These are phyloP conservation scores for Tulasnella sp. DNA, from an alignment of 768 basidiomycete species.

Conservation along the genomic window DNA sequence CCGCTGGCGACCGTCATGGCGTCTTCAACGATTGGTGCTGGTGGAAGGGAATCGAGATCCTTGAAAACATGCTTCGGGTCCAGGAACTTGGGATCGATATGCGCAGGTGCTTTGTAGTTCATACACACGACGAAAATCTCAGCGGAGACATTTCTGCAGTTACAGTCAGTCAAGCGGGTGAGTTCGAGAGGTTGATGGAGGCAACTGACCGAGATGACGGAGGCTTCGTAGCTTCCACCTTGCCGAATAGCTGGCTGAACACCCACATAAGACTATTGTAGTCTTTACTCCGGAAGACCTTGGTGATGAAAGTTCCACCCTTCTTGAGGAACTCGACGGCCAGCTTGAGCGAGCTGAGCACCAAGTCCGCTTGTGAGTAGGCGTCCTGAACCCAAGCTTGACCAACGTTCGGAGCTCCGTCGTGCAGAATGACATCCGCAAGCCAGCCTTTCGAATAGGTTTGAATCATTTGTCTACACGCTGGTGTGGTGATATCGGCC, in stretches of 20 bases:
- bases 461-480: constrained; percentile 83
- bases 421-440: constrained; percentile 96
- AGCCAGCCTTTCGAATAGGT: constrained; percentile 96
- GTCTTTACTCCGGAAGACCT: constrained; percentile 96
- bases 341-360: constrained; percentile 89
- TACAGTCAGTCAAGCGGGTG: neutral
- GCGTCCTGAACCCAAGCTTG: constrained; percentile 99
- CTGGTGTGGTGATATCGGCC: constrained; percentile 87
- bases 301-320: constrained; percentile 94
- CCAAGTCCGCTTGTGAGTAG: constrained; percentile 93
- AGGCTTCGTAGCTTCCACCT: constrained; percentile 98
- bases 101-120: constrained; percentile 88
- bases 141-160: constrained; percentile 87
- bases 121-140: constrained; percentile 99
- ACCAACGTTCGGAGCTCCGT: constrained; percentile 99
- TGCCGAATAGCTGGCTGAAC: constrained; percentile 91
- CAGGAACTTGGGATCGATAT: constrained; percentile 96
- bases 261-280: constrained; percentile 99
- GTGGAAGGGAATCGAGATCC: constrained; percentile 55
- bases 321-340: constrained; percentile 91
- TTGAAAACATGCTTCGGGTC: constrained; percentile 98
- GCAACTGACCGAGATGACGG: constrained; percentile 81
- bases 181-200: neutral
- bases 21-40: constrained; percentile 26
- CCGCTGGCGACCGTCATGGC: neutral